A percentile compares a stretch with the other conserved stretches of the same genome.
phyloP scores from a whole-genome alignment of 2,329 filamentous ascomycete species.

The Mycocentrospora acerina region DNA sequence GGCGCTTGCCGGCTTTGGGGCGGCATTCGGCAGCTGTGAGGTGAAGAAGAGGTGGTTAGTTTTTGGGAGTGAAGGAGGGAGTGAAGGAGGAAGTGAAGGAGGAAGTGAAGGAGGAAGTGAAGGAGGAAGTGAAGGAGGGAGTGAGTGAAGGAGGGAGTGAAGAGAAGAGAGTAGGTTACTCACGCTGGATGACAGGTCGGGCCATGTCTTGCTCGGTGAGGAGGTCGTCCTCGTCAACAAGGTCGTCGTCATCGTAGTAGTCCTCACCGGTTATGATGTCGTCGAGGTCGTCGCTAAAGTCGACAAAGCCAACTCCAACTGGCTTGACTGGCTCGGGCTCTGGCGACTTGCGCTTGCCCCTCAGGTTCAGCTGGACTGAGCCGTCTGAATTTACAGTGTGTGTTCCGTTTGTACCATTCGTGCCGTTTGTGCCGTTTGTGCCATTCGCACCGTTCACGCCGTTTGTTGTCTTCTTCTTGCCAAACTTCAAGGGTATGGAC shows the following conservation, averaged over 20 bases:
- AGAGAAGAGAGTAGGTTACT: constrained; percentile 42
- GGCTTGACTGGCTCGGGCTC: constrained; percentile 41
- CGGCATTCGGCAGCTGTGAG: constrained; percentile 75
- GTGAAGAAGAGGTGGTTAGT: constrained; percentile 15
- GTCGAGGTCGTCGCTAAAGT: constrained; percentile 65
- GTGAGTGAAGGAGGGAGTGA: too few species aligned
- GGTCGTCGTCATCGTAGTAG: constrained; percentile 68
- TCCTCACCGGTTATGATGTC: constrained; percentile 59
- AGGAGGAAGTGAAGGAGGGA: too few species aligned
- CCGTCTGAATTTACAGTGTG: constrained; percentile 35
- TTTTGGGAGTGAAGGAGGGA: constrained; percentile 4
- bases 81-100: too few species aligned
- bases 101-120: too few species aligned
- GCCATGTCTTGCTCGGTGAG: constrained; percentile 83
- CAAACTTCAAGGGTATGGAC: constrained; percentile 65
- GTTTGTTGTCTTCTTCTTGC: constrained; percentile 59
- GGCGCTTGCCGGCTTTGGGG: constrained; percentile 83
- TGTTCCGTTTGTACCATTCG: constrained; percentile 17
- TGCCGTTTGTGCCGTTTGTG: constrained; percentile 23
- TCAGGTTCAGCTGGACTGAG: constrained; percentile 40
- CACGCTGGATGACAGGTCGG: constrained; percentile 77
- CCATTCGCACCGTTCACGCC: constrained; percentile 19
- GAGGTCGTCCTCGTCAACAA: constrained; percentile 88
- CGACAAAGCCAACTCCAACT: constrained; percentile 51
- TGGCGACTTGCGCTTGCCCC: constrained; percentile 44